phyloP scores from a whole-genome alignment of 2,329 filamentous ascomycete species.

The Colletotrichum melonis region DNA sequence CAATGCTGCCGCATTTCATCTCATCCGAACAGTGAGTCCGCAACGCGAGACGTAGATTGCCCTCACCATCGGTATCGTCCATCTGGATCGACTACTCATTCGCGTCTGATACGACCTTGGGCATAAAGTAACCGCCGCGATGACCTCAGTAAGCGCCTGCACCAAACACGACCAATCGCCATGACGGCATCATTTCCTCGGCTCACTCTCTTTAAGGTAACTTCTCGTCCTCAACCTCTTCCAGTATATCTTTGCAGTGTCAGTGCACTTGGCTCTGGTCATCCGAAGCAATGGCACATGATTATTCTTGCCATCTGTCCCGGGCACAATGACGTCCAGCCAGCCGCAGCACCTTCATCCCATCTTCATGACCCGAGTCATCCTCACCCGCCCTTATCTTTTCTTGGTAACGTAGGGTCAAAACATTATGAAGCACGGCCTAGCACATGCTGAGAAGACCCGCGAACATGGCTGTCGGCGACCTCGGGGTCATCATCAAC shows the following conservation, averaged over 20 bases:
- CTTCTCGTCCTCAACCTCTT: not conserved
- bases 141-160: constrained; percentile 18
- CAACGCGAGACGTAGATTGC: not conserved
- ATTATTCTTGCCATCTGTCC: not conserved
- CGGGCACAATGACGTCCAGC: not conserved
- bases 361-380: not conserved
- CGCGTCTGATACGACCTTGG: constrained; percentile 4
- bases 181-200: not conserved
- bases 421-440: constrained; percentile 14
- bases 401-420: not conserved
- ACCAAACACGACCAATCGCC: not conserved
- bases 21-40: not conserved
- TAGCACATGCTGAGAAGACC: not conserved
- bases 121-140: not conserved
- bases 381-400: not conserved
- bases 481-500: not conserved
- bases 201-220: not conserved
- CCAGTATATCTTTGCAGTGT: not conserved
- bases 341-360: not conserved
- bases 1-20: not conserved
- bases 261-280: not conserved
- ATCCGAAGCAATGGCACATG: not conserved
- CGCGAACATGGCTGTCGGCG: not conserved
- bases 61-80: not conserved
- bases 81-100: not conserved